These are phyloP conservation scores for Flaveria sonorensis DNA, from an alignment of 129 eudicot species.

Conservation along the genomic window DNA sequence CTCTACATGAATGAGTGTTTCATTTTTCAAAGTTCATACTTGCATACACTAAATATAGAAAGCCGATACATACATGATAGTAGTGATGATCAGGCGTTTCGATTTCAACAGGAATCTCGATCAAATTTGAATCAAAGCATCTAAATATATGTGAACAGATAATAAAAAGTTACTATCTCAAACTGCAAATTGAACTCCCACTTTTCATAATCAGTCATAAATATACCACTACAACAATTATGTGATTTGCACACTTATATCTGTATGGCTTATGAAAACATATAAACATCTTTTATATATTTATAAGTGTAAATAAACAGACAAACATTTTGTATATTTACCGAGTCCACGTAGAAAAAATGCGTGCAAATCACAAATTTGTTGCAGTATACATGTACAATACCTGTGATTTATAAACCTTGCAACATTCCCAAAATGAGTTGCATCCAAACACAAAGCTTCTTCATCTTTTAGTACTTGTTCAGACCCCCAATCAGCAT, in stretches of 20 bases:
- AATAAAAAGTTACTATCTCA: neutral
- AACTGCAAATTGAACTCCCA: conserved; percentile 19
- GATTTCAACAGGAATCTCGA: conserved; percentile 74
- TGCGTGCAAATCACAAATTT: conserved; percentile 2
- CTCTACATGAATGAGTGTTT: neutral
- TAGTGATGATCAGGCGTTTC: conserved; percentile 82
- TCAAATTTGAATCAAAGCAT: conserved; percentile 68
- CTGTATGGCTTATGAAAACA: neutral
- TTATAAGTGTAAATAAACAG: neutral
- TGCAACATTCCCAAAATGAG: conserved; percentile 72
- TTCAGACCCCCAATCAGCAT: conserved; percentile 89
- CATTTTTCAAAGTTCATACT: neutral
- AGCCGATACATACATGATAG: conserved; percentile 66
- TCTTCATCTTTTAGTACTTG: conserved; percentile 70
- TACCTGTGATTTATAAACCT: conserved; percentile 89
- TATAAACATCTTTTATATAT: neutral
- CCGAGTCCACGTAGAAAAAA: neutral
- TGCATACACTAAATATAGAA: neutral
- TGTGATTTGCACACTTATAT: neutral
- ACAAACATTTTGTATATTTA: neutral
- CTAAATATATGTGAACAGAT: conserved; percentile 30
- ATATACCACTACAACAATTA: neutral
- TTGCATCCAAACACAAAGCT: conserved; percentile 87
- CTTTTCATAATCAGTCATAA: conserved; percentile 16
- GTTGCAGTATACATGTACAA: neutral